Base-by-base conservation (phyloP, 164 flowering plant species). In the Akebia trifoliata region DNA sequence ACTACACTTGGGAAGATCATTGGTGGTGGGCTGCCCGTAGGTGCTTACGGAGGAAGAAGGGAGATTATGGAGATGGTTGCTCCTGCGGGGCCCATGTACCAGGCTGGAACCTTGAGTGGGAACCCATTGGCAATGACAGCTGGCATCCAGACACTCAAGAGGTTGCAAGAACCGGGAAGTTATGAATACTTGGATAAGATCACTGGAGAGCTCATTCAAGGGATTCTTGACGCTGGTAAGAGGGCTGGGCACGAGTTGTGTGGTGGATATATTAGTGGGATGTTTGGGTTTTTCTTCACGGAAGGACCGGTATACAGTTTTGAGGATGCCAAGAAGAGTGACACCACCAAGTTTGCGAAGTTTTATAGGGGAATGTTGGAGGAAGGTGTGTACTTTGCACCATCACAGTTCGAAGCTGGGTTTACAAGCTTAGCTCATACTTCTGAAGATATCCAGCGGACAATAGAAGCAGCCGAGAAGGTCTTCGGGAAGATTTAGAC, bases 11-110 rank as follows among this genome's bases (percentile, higher is more conserved):
- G 98, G 29, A 89, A 89, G 68, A 78, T 92, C 46, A 87, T 93
- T 34, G 99, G 99, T 32, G 99, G 98, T 25, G 98, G 97, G 30
- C 74, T 92, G 24, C 97, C 97, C 1, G 97, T 89, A 20, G 98
- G 99, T n/a, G 97, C 96, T 15, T 93, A 90, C 59, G 99, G 97
- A 52, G 99, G 99, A 31, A 79, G 96, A 68, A 78, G 85, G 64
- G 97, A 90, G 37, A 90, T 93, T 6, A 87, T 90, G 99, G 93
- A 93, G 69, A 81, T 87, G 95, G 99, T 93, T 54, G 99, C 99
- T 2, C 97, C 99, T 4, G 89, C 97, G 38, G 95, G 87, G 47
- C 97, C 90, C 18, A 78, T 92, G 91, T 89, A 89, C 71, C 97
- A 92, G 63, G 98, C 97, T 25, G 97, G 96, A 76, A 93, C 99